These are phyloP conservation scores for Salix brachista DNA, from an alignment of 345 rosid species.

Conservation along the genomic window DNA sequence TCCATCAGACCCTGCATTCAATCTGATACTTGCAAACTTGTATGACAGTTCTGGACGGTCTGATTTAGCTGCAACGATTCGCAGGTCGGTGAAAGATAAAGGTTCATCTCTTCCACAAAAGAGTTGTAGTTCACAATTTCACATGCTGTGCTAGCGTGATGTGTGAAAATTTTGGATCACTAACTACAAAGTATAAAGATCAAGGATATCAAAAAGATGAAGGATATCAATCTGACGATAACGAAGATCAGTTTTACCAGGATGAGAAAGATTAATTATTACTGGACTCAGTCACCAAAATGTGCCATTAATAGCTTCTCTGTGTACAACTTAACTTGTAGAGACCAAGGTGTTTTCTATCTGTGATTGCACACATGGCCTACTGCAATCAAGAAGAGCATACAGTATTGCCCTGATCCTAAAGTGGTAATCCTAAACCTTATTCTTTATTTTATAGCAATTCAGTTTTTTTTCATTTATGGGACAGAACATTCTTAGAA, in stretches of 20 bases:
- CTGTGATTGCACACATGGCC: too few relatives aligned
- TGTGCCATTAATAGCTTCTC: constrained; percentile 18
- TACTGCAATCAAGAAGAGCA: too few relatives aligned
- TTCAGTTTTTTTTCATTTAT: too few relatives aligned
- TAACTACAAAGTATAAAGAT: constrained; percentile 13
- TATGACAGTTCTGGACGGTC: constrained; percentile 41
- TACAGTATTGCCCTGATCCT: too few relatives aligned
- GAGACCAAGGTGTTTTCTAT: not conserved
- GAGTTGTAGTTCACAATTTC: constrained; percentile 19
- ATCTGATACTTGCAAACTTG: constrained; percentile 43
- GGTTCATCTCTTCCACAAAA: constrained; percentile 26
- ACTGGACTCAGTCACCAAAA: constrained; percentile 27
- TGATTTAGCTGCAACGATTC: constrained; percentile 43
- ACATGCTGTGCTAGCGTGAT: constrained; percentile 21
- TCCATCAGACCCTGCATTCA: constrained; percentile 51
- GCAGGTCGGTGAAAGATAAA: constrained; percentile 29
- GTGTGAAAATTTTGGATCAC: constrained; percentile 21
- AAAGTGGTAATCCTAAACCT: too few relatives aligned
- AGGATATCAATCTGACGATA: constrained; percentile 15
- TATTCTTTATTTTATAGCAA: too few relatives aligned
- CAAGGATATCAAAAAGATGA: constrained; percentile 6
- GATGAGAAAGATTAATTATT: constrained; percentile 28
- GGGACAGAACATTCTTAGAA: too few relatives aligned
- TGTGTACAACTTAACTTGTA: constrained; percentile 8
- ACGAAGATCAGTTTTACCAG: constrained; percentile 25